Evolutionary conservation across 1,284 basidiomycete genomes (phyloP).

Genomic region (Gomphus bonarii): DNA sequence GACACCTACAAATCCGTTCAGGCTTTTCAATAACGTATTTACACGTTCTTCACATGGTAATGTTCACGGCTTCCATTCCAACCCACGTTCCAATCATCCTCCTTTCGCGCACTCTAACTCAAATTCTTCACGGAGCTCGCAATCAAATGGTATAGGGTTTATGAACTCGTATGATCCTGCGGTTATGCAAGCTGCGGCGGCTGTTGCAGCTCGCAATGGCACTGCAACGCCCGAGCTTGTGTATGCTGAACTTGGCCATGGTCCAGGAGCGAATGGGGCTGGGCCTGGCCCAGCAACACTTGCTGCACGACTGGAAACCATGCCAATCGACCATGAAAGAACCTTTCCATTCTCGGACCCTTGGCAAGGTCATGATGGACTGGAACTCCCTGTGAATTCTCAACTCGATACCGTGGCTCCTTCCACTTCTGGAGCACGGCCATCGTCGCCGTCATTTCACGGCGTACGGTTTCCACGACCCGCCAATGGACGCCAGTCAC

Average conservation of each 20-base stretch:
- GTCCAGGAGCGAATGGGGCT: constrained; percentile 37
- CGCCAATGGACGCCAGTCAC: constrained; percentile 11
- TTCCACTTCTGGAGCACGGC: neutral
- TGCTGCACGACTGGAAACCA: neutral
- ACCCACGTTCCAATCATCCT: neutral
- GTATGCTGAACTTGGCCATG: constrained; percentile 69
- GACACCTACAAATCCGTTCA: constrained; percentile 2
- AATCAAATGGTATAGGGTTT: constrained; percentile 46
- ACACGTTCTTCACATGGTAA: neutral
- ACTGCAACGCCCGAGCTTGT: constrained; percentile 62
- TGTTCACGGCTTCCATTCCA: constrained; percentile 1
- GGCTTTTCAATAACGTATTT: neutral
- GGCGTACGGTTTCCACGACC: constrained; percentile 17
- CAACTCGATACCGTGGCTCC: neutral
- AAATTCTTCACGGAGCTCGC: constrained; percentile 36
- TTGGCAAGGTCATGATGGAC: constrained; percentile 1
- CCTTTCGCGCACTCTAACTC: constrained; percentile 12
- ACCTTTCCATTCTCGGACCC: constrained; percentile 1
- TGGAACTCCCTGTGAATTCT: neutral
- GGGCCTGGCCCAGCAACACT: constrained; percentile 13
- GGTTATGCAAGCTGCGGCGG: constrained; percentile 22
- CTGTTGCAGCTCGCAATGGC: constrained; percentile 37
- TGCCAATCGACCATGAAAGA: constrained; percentile 6
- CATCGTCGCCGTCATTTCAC: neutral
- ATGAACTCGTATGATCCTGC: constrained; percentile 43